Base-by-base conservation (phyloP, 1,284 basidiomycete species). In the Anthracocystis setariae region DNA sequence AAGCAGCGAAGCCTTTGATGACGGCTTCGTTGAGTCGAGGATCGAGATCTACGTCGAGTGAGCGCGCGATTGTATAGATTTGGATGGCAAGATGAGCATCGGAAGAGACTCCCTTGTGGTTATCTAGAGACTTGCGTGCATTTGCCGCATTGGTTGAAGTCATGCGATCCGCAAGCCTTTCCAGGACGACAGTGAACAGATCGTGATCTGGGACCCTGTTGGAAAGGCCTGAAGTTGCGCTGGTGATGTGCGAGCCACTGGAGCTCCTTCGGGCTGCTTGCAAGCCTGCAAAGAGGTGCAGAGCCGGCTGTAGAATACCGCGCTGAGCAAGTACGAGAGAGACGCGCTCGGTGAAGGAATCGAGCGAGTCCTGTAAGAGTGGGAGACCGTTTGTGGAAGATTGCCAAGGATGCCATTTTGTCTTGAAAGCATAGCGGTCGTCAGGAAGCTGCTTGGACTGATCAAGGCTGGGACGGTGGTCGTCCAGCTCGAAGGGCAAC, bases 401-500 rank as follows among this genome's bases (percentile, higher is more conserved):
- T 33, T 72, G 63, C 69, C 69, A 72, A 10, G 63, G 63, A 51
- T 72, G 69, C 62, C 62, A 72, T 33, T 55, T 54, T 8, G 52
- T 8, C 33, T 44, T 55, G 47, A 72, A 47, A 20, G 33, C 20
- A 27, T 25, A 44, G 0, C 68, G 52, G 13, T 66, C 63, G 24
- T 66, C 59, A 0, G 51, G 52, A 3, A 37, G 49, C 8, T 46
- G 33, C 8, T 12, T 35, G 3, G 43, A n/a, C 15, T 10, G 4
- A 13, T 12, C 32, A 4, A 25, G 20, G 15, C 20, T 17, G 13
- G 21, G 10, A 20, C 25, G 8, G 10, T 39, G 20, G 8, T 40
- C 40, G 25, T 67, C 58, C 17, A 61, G 50, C 47, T 67, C 55
- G 46, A 72, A 67, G 13, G 69, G 59, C 7, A 72, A 45, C 8